Percentiles rank a stretch among this genome's conserved stretches.
Evolutionary conservation across 306 rosid species (phyloP).

Genomic region (Dalbergia cultrata): DNA sequence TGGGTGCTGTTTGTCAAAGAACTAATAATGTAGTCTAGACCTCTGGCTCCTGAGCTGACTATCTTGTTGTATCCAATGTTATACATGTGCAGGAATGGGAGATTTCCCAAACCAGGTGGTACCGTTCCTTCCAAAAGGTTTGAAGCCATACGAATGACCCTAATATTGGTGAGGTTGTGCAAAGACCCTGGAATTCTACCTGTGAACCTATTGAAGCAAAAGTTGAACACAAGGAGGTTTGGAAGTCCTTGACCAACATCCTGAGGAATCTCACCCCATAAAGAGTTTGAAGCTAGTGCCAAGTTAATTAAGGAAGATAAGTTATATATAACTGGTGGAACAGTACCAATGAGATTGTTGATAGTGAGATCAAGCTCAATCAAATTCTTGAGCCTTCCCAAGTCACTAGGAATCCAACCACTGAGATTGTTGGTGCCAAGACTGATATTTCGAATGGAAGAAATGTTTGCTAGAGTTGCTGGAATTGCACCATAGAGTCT

Average conservation of each 20-base stretch:
- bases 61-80: constrained; percentile 72
- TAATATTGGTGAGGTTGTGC: constrained; percentile 71
- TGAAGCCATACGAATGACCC: constrained; percentile 56
- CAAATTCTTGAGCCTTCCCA: constrained; percentile 61
- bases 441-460: constrained; percentile 59
- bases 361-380: constrained; percentile 62
- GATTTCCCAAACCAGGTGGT: constrained; percentile 81
- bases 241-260: constrained; percentile 68
- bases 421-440: constrained; percentile 67
- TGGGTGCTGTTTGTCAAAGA: constrained; percentile 68
- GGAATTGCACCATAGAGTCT: constrained; percentile 62
- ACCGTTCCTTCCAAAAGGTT: constrained; percentile 70
- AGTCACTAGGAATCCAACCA: constrained; percentile 64
- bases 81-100: constrained; percentile 66
- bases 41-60: constrained; percentile 52
- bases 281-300: constrained; percentile 66
- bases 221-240: constrained; percentile 60
- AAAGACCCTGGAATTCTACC: constrained; percentile 78
- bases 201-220: constrained; percentile 69
- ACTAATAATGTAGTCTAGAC: constrained; percentile 64
- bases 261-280: constrained; percentile 75
- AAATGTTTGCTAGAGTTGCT: constrained; percentile 62
- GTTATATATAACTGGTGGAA: constrained; percentile 64
- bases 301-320: constrained; percentile 65
- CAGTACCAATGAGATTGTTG: constrained; percentile 67